These are phyloP conservation scores for Phytopythium ostracodes DNA, from an alignment of 352 stramenopile species.

Conservation along the genomic window DNA sequence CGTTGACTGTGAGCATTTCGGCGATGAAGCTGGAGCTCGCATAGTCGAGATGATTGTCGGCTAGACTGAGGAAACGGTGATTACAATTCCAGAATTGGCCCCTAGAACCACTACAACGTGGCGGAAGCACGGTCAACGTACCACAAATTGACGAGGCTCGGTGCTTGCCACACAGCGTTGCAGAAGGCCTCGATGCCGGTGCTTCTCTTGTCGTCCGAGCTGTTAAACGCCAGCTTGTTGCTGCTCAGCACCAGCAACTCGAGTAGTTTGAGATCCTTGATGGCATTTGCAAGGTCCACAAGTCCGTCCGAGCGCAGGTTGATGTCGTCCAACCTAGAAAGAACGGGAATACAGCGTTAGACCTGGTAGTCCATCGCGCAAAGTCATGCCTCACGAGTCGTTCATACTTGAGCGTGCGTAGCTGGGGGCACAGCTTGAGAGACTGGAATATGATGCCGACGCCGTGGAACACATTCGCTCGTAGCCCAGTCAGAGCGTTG, in stretches of 20 bases:
- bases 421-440: conserved; percentile 40
- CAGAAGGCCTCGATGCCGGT: conserved; percentile 55
- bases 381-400: background rate
- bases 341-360: background rate
- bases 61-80: conserved; percentile 22
- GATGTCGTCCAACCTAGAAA: conserved; percentile 25
- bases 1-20: conserved; percentile 60
- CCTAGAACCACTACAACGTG: background rate
- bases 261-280: conserved; percentile 32
- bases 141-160: conserved; percentile 35
- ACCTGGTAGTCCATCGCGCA: background rate
- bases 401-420: conserved; percentile 51
- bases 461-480: conserved; percentile 56
- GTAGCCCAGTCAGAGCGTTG: conserved; percentile 44
- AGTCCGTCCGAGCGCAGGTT: conserved; percentile 53
- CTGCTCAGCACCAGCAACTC: conserved; percentile 44
- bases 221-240: conserved; percentile 50
- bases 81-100: background rate
- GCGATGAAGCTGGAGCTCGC: conserved; percentile 30
- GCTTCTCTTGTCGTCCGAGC: conserved; percentile 45
- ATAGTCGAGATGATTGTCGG: conserved; percentile 58
- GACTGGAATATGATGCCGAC: conserved; percentile 36
- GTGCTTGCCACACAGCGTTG: conserved; percentile 40
- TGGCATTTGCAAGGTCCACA: conserved; percentile 35
- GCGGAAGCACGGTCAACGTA: conserved; percentile 4